These are phyloP conservation scores for Penicillium thymicola DNA, from an alignment of 2,329 filamentous ascomycete species.

Conservation along the genomic window DNA sequence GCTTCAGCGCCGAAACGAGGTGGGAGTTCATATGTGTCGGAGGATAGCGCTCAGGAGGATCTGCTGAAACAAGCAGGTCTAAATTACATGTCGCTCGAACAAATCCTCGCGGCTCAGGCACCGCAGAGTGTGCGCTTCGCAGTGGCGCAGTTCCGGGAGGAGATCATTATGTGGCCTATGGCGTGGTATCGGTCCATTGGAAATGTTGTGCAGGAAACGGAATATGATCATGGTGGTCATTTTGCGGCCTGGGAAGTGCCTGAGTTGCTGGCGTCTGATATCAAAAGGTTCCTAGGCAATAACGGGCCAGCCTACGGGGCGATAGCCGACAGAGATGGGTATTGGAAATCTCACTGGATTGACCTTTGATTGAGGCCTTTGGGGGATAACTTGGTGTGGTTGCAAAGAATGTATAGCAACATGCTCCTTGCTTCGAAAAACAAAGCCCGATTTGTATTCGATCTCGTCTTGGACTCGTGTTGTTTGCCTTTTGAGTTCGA, in stretches of 20 bases:
- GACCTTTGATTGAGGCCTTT: background rate
- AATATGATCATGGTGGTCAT: slow-evolving; percentile 49
- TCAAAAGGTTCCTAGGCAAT: slow-evolving; percentile 49
- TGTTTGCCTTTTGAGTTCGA: background rate
- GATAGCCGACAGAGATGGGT: slow-evolving; percentile 36
- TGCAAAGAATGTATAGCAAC: background rate
- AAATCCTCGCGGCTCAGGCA: slow-evolving; percentile 42
- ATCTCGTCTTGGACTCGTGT: too few species aligned
- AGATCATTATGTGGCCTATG: slow-evolving; percentile 50
- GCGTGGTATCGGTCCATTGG: slow-evolving; percentile 52
- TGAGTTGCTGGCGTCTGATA: slow-evolving; percentile 44
- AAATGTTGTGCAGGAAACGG: slow-evolving; percentile 49
- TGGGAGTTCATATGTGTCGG: background rate
- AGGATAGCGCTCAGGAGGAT: background rate
- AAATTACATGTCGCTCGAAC: slow-evolving; percentile 15
- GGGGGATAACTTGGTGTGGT: background rate
- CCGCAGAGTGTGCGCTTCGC: slow-evolving; percentile 50
- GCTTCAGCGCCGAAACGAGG: slow-evolving; percentile 33
- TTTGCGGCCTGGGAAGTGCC: slow-evolving; percentile 54
- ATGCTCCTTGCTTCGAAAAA: background rate
- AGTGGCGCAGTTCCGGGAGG: slow-evolving; percentile 50
- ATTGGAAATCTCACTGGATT: slow-evolving; percentile 13
- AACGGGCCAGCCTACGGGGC: slow-evolving; percentile 36
- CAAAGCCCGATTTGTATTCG: background rate
- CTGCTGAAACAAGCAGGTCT: background rate